Evolutionary conservation across 805 yeast genomes (phyloP), one percentile per base, ranked within the genome.

Genomic region (Zygotorulaspora florentina): DNA sequence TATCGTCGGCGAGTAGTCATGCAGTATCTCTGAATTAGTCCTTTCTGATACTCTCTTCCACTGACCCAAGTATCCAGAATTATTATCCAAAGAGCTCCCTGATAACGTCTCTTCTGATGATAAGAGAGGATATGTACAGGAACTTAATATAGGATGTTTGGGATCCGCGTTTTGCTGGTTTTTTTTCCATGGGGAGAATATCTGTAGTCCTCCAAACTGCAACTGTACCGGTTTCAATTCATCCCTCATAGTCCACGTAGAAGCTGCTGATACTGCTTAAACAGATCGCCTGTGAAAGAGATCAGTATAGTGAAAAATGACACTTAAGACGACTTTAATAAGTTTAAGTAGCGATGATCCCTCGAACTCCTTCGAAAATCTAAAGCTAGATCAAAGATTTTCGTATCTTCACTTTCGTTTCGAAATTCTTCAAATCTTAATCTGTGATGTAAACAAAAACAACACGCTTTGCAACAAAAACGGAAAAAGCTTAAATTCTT

Each of bases 1-100:
- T 9, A 59, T 52, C 2, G 62, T 58, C 6, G 65, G 66, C 1
- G 67, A 59, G 28, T 50, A 53, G 29, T 58, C 66, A 42, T 58
- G 48, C 13, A 59, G 41, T 5, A 39, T 11, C 4, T 47, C 50
- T 8, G 29, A 17, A n/a, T 39, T 40, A n/a, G 13, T 40, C 18
- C 44, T 45, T 10, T 45, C 48, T 12, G 48, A 17, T 6, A 45
- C 23, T 18, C 40, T 45, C 10, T 13, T 23, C 48, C 44, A 45
- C 5, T 42, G 34, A 18, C 33, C 28, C 20, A 40, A 26, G 11
- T 33, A 30, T 8, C 26, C 20, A 15, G 17, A 16, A 4, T 20
- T 10, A 4, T 11, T 30, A 25, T 45, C 48, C 18, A 13, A 17
- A 8, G 31, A 34, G 12, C 25, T 18, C 8, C 33, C 34, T 13